Evolutionary conservation across 2,329 filamentous ascomycete genomes (phyloP), one percentile per base, ranked within the genome.

Genomic region (Westerdykella ornata): DNA sequence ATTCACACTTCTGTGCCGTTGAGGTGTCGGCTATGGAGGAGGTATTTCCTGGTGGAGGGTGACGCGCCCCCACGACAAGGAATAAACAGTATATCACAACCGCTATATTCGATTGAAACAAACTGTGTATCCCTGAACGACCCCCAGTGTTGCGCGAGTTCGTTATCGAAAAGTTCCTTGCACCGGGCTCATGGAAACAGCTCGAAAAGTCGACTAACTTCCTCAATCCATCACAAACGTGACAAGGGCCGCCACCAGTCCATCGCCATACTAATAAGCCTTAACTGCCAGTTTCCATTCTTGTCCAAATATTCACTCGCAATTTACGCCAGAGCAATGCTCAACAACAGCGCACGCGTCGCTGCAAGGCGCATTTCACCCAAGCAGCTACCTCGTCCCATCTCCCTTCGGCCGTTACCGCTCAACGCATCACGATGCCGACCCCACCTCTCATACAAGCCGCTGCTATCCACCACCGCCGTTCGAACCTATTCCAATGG

Each of bases 401-500:
- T 48, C 14, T 41, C 46, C 14, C 32, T 44, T 19, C 56, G 55
- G 37, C 38, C 51, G 19, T 49, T 45, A 38, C 46, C 56, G 38
- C 30, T 51, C 43, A 66, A 33, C 15, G 59, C 42, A 3, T 7
- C 41, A 15, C 46, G 18, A 38, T 46, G 42, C 32, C 37, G 6
- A 33, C n/a, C 16, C 7, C 30, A 14, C 20, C 44, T 40, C 22
- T 35, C 35, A 36, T 45, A 31, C 34, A 43, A 15, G 28, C 16
- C 43, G 2, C 42, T 71, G 13, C 52, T 72, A 5, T 72, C 76
- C 3, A 60, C 61, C 8, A 53, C 65, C 30, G 53, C 68, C 12
- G 52, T 67, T 11, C 74, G 82, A 41, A 66, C 59, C 36, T 85
- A 85, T 67, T 76, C 81, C 44, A 81, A 56, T 52, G 60, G 63